Base-by-base conservation (phyloP, 768 basidiomycete species). In the Panellus pusillus region DNA sequence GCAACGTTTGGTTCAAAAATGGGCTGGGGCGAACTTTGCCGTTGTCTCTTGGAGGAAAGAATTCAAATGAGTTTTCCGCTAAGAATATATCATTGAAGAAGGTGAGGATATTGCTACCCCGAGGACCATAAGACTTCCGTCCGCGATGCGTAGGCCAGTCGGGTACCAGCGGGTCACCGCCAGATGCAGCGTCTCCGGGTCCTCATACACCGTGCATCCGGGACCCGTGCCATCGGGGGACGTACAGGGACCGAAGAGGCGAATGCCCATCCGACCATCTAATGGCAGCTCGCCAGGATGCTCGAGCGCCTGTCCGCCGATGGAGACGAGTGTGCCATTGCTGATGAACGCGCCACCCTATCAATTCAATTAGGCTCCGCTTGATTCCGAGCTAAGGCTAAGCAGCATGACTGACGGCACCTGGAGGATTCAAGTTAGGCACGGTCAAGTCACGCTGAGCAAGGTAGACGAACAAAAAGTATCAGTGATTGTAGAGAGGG, bases 51-150 rank as follows among this genome's bases (percentile, higher is more conserved):
- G 47, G 41, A 3, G 57, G 57, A 47, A 59, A 59, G 45, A 59
- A 59, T 29, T 59, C 57, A 31, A 55, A 44, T 9, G 24, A 41
- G 18, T 55, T 46, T 28, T 50, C 47, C 19, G 39, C 39, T 9
- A 20, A 2, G 5, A 47, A 27, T 9, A 29, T 36, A 9, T 27
- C 37, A 40, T 59, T 59, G 35, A 49, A 49, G 44, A 50, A 55
- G 18, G 46, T 29, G 17, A 18, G 28, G 7, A 39, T 71, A 66
- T 75, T 70, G 59, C 73, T 76, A 18, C 73, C 69, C 71, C 71
- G 57, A 64, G 35, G 8, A 57, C 31, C 48, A 54, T 47, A 7
- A 57, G 50, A 38, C 41, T 43, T 13, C 57, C 57, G 27, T 58
- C 57, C 13, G 44, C 43, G n/a, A 61, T 48, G 8, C 59, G 40